Base-by-base conservation (phyloP, 2,329 filamentous ascomycete genomes). In the Ramularia collo-cygni region DNA sequence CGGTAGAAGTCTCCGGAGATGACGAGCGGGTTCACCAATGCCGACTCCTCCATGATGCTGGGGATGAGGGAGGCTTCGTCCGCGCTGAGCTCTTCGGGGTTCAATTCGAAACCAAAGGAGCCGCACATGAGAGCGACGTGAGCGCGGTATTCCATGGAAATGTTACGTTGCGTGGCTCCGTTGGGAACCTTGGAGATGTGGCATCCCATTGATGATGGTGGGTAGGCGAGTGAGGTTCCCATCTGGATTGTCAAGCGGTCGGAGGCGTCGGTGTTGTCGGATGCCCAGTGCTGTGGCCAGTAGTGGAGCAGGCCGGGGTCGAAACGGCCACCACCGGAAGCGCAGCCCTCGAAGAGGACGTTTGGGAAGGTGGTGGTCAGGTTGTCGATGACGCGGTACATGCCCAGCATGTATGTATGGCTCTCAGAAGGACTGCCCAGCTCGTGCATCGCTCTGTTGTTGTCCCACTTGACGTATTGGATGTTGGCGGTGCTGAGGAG, bases 41-140 rank as follows among this genome's bases (percentile, higher is more conserved):
- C 71, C 2, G 76, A 71, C 4, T 74, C 63, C 0, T 59, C 63
- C 42, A 83, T 72, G 1, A 82, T 63, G 0, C 53, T 64, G 0
- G 78, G 77, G 1, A 83, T 66, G 19, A 66, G 64, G 0, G 62
- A 66, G 33, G 62, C 65, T n/a, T 82, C 78, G 9, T 70, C 69
- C 0, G 64, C 64, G 0, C 60, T 59, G 4, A 79, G 68, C 6
- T 71, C 64, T 0, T 61, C 62, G 0, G 78, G 79, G 52, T 81
- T 69, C 6, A 83, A 67, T 54, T 83, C 78, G 8, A 82, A 68
- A 0, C 79, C 79, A 48, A 82, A 82, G 0, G 75, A 79, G 2
- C 78, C 78, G 40, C 79, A 79, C 78, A 81, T 81, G 65, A 81
- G 76, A 4, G 79, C 79, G 0, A 82, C 78, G 40, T 81, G 77